Evolutionary conservation across 805 yeast species (phyloP).

Genomic region (Metschnikowia corniflorae): DNA sequence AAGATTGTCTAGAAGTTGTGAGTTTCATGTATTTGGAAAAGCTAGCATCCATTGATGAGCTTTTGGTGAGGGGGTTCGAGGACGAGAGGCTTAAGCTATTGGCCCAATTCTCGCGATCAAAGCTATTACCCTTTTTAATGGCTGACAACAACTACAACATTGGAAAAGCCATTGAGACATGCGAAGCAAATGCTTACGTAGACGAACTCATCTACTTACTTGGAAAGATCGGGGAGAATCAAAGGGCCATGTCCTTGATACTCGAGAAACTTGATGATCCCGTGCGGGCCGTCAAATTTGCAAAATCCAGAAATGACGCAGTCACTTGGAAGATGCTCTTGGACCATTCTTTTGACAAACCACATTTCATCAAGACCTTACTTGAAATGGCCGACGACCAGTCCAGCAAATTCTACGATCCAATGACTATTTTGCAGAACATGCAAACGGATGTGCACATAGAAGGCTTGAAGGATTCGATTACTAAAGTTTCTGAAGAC

Average conservation of each 20-base stretch:
- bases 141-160: constrained; percentile 62
- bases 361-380: constrained; percentile 72
- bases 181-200: constrained; percentile 49
- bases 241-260: constrained; percentile 71
- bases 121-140: constrained; percentile 59
- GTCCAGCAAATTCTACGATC: constrained; percentile 44
- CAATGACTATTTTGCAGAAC: constrained; percentile 61
- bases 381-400: constrained; percentile 65
- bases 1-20: constrained; percentile 43
- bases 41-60: constrained; percentile 54
- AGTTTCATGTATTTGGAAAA: constrained; percentile 64
- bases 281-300: constrained; percentile 74
- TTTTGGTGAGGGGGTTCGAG: constrained; percentile 54
- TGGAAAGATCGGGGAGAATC: constrained; percentile 78
- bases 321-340: constrained; percentile 82
- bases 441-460: constrained; percentile 63
- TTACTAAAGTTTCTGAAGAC: constrained; percentile 59
- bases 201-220: constrained; percentile 78
- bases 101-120: constrained; percentile 54
- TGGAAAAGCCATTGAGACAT: constrained; percentile 62
- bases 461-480: constrained; percentile 58
- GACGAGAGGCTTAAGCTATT: constrained; percentile 64
- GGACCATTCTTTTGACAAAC: constrained; percentile 65
- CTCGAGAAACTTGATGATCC: constrained; percentile 78
- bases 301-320: constrained; percentile 58